Conservation (phyloP, 2,329 filamentous ascomycete genomes). For the Microdochium nivale region DNA sequence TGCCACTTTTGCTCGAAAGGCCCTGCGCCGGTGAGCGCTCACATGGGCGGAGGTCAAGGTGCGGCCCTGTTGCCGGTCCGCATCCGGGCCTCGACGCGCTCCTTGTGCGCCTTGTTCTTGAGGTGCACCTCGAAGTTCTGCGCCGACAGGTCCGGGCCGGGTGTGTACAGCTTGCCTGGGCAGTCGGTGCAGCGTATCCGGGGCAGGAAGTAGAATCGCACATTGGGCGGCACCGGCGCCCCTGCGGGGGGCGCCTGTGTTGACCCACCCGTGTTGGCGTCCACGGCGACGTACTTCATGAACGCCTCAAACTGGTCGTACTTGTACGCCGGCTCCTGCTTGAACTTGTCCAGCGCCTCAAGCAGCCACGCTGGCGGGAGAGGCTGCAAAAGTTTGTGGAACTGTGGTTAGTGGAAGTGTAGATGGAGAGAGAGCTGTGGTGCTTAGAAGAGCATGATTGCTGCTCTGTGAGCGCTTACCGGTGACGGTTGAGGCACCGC, state of each 20-base stretch:
- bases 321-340: slow-evolving; percentile 55
- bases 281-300: slow-evolving; percentile 84
- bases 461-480: slow-evolving; percentile 41
- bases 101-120: slow-evolving; percentile 72
- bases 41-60: no score
- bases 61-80: slow-evolving; percentile 6
- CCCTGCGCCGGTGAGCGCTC: no score
- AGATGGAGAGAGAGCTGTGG: no score
- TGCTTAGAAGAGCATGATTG: slow-evolving; percentile 10
- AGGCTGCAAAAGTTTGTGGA: slow-evolving; percentile 46
- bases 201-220: slow-evolving; percentile 77
- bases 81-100: slow-evolving; percentile 47
- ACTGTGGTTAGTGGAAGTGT: slow-evolving; percentile 19
- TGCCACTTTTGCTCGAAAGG: no score
- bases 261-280: slow-evolving; percentile 59
- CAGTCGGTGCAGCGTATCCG: slow-evolving; percentile 89
- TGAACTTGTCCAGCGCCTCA: slow-evolving; percentile 61
- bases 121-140: slow-evolving; percentile 91
- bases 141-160: slow-evolving; percentile 74
- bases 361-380: slow-evolving; percentile 81
- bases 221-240: slow-evolving; percentile 47
- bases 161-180: slow-evolving; percentile 87
- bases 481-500: slow-evolving; percentile 46
- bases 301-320: slow-evolving; percentile 78
- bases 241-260: slow-evolving; percentile 40